Base-by-base conservation (phyloP, 2,329 filamentous ascomycete genomes). In the Coniochaeta sp. region DNA sequence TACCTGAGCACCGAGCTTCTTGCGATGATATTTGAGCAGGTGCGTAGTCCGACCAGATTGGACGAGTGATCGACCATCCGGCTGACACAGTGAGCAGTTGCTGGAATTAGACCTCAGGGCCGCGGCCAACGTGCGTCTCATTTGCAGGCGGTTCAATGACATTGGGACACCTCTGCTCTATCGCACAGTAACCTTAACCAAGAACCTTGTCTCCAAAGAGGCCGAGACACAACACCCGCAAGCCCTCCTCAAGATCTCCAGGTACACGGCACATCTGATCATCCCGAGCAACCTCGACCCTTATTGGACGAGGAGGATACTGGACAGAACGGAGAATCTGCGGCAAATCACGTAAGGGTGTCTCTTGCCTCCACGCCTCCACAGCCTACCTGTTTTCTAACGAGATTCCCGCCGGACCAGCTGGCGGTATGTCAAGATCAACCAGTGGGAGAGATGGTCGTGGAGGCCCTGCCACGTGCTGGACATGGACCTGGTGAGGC, bases 81-180 rank as follows among this genome's bases (percentile, higher is more conserved):
- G 60, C 64, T 61, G 12, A 58, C 36, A 32, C 50, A 4, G 19
- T 9, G 36, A 62, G 8, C 59, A 80, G 78, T 70, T 80, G 59
- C 68, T 71, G 60, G 71, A 74, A 44, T 66, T 74, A 59, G 74
- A 79, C 60, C 36, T 60, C 12, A 57, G 61, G 28, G 71, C 75
- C 14, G 63, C 79, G 36, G 66, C 68, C 22, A 62, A 64, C 40
- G 67, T 70, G 58, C 75, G 77, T n/a, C 65, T 70, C 57, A 65
- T 76, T 24, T 80, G 74, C 42, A 71, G 65, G 57, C 70, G 73
- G 36, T 72, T 80, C 55, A 68, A 79, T 59, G 69, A 70, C 17
- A 73, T 80, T 44, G 71, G 73, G 42, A 77, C 73, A 12, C 79
- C 79, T 0, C 72, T 80, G 24, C 66, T 70, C 42, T 81, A 79